Evolutionary conservation across 192 early-diverging fungal genomes (phyloP).

Genomic region (Entrophospora sp.): DNA sequence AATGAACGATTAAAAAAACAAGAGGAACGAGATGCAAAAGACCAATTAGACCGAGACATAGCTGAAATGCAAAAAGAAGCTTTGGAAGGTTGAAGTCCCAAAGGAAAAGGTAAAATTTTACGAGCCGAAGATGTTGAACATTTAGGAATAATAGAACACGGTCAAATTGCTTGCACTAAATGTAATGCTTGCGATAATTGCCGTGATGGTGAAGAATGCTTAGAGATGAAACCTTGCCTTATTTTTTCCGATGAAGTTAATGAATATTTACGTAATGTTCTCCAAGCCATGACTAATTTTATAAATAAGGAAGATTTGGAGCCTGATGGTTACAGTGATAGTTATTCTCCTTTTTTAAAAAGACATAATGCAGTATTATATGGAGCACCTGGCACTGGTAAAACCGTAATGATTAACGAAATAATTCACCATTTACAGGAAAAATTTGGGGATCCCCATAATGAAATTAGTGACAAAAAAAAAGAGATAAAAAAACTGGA

Average conservation of each 20-base stretch:
- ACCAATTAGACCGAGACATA: neutral
- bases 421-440: neutral
- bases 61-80: neutral
- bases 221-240: neutral
- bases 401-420: neutral
- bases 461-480: neutral
- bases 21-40: neutral
- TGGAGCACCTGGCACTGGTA: neutral
- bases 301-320: neutral
- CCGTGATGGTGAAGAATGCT: neutral
- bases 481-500: neutral
- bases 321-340: neutral
- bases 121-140: neutral
- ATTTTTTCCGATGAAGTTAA: neutral
- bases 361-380: neutral
- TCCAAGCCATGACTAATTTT: neutral
- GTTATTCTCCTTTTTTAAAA: neutral
- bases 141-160: too few species aligned
- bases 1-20: neutral
- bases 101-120: neutral
- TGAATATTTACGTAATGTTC: neutral
- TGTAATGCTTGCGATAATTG: neutral
- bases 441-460: neutral
- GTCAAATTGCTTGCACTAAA: neutral
- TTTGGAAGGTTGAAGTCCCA: neutral